These are phyloP conservation scores for Helminthosporium solani DNA, from an alignment of 2,329 filamentous ascomycete genomes.

Conservation along the genomic window DNA sequence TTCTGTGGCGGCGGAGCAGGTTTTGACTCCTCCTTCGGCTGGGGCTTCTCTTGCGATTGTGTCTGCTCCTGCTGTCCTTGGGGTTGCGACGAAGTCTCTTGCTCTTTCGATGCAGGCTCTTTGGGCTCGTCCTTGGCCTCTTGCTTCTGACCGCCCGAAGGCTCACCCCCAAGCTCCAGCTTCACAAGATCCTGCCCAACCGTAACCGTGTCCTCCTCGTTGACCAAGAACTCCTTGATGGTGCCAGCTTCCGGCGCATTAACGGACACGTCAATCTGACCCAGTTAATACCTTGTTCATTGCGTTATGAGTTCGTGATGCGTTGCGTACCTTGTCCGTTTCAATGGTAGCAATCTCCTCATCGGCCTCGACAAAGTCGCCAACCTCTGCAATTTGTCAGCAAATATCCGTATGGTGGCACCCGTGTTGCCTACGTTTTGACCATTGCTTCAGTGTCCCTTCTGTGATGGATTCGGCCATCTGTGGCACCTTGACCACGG, in stretches of 20 bases:
- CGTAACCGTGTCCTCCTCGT: constrained; percentile 91
- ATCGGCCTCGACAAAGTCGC: constrained; percentile 91
- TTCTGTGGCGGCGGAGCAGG: constrained; percentile 36
- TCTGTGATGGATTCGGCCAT: constrained; percentile 99
- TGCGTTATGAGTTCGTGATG: not conserved
- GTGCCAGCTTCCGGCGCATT: constrained; percentile 89
- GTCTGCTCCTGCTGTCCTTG: constrained; percentile 51
- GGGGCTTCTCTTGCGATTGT: constrained; percentile 42
- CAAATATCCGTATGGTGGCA: not conserved
- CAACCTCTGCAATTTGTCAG: constrained; percentile 60
- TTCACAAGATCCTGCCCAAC: constrained; percentile 90
- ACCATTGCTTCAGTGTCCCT: constrained; percentile 93
- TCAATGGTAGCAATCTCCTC: constrained; percentile 99
- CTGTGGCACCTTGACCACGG: constrained; percentile 86
- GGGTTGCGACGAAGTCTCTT: constrained; percentile 58
- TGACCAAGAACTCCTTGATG: constrained; percentile 88
- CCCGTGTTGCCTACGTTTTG: constrained; percentile 60
- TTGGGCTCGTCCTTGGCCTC: constrained; percentile 59
- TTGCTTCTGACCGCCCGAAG: constrained; percentile 55
- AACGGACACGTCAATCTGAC: constrained; percentile 90
- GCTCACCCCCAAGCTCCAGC: constrained; percentile 68
- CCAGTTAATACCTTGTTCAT: not conserved
- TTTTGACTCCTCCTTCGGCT: constrained; percentile 44
- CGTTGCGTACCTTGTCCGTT: constrained; percentile 80
- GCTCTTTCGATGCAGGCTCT: constrained; percentile 58